Conservation (phyloP, 495 filamentous ascomycete genomes). For the Cercophora sp. region DNA sequence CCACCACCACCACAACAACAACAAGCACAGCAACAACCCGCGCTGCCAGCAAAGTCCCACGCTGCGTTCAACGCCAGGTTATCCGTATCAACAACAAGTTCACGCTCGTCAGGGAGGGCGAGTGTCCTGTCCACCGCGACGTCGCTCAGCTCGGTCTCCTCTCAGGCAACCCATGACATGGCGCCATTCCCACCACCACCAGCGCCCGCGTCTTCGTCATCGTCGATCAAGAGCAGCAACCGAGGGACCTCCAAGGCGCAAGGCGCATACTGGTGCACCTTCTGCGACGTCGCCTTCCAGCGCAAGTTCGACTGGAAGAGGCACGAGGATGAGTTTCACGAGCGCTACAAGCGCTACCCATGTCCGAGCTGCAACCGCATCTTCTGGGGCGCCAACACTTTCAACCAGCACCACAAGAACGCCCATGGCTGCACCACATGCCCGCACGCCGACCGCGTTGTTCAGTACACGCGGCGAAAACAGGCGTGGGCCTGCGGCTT, state of each 20-base stretch:
- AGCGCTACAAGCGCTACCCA: constrained; percentile 47
- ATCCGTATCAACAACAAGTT: constrained; percentile 37
- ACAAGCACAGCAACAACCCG: constrained; percentile 9
- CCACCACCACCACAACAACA: constrained; percentile 12
- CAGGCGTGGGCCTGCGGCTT: constrained; percentile 45
- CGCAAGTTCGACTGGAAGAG: constrained; percentile 52
- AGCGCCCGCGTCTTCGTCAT: constrained; percentile 4
- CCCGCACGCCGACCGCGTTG: constrained; percentile 44
- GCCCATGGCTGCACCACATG: constrained; percentile 48
- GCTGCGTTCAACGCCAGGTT: constrained; percentile 19
- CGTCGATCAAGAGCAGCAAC: constrained; percentile 25
- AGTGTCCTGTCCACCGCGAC: constrained; percentile 27
- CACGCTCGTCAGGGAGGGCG: constrained; percentile 31
- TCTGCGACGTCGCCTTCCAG: constrained; percentile 48
- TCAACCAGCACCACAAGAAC: constrained; percentile 50
- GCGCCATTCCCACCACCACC: constrained; percentile 11
- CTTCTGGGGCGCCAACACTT: constrained; percentile 49
- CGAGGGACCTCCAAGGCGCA: constrained; percentile 27
- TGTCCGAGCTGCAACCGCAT: constrained; percentile 47
- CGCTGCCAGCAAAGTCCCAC: constrained; percentile 6
- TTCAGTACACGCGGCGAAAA: constrained; percentile 33
- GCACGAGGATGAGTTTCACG: constrained; percentile 51
- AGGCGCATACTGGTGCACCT: constrained; percentile 49
- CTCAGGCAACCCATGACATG: constrained; percentile 19
- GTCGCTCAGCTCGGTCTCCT: constrained; percentile 30